Base-by-base conservation (phyloP, 768 basidiomycete species). In the Tulasnella calospora region DNA sequence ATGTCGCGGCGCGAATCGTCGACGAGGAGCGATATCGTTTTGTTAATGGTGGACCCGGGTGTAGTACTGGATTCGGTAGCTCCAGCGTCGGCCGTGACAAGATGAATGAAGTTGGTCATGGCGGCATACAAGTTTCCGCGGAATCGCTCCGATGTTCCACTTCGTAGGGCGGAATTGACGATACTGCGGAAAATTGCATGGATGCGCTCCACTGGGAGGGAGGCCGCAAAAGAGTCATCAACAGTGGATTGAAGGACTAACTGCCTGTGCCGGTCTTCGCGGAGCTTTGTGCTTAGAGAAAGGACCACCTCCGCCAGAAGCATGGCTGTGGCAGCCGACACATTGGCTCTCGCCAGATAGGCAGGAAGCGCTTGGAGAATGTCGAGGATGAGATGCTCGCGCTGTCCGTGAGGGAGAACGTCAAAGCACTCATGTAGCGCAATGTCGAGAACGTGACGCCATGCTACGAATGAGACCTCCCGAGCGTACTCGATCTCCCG, bases 51-150 rank as follows among this genome's bases (percentile, higher is more conserved):
- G 9, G 73, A 46, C n/a, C 73, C 72, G 30, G 44, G 30, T 38
- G 30, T 33, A 9, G 75, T 57, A 9, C 9, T 40, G 1, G 51
- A 33, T 36, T 78, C 41, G 35, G 41, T 13, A 13, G 71, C 71
- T 35, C 61, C 61, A 33, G 47, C 51, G 38, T 79, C 80, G 9
- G 81, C 81, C 10, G 80, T 76, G 71, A 93, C 86, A n/a, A 97
- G 88, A 82, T 96, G 92, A 57, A 97, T 85, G 82, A 95, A 96
- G 84, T 97, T 97, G 85, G 94, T 90, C 78, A 98, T 86, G 6
- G 94, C 87, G 4, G 95, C 94, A 83, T 97, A 99, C n/a, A 98
- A 87, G 83, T 99, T 98, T 9, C 97, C 97, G 35, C 96, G 92
- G 23, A 96, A 92, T 73, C 94, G 87, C 82, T 97, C 95, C 36